Base-by-base conservation (phyloP, 1,284 basidiomycete species). In the Peniophora sp. region DNA sequence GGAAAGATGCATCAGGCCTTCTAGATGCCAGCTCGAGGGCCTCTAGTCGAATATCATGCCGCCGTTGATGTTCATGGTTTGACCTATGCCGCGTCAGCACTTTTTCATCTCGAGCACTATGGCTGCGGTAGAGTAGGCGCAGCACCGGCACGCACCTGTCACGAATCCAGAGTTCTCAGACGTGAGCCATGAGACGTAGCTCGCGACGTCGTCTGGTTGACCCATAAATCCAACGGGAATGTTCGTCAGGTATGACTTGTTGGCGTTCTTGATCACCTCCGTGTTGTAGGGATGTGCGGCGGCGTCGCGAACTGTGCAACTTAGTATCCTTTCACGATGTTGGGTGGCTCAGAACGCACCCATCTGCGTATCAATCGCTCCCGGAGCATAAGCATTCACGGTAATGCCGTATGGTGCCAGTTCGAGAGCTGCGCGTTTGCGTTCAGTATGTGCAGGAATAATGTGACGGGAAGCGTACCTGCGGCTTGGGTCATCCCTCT, bases 401-500 rank as follows among this genome's bases (percentile, higher is more conserved):
- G 49, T 38, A 22, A 50, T 50, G 19, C 27, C 19, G 20, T 45
- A 32, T 14, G 17, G n/a, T 11, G 38, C 49, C 11, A 50, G 34
- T 6, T 50, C 49, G 11, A 20, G 17, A 20, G 49, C 49, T 35
- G 49, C 27, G n/a, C 12, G 20, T 10, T 41, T 9, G 39, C 23
- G 44, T 8, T 14, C 6, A 24, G 22, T 23, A n/a, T n/a, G n/a
- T n/a, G n/a, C n/a, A n/a, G n/a, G n/a, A n/a, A n/a, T n/a, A n/a
- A n/a, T n/a, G n/a, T n/a, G n/a, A n/a, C n/a, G 12, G 20, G 12
- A n/a, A n/a, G 44, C 44, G 19, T 24, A 45, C 44, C 68, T 27
- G 69, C 63, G 17, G 61, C 61, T 50, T 70, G 70, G 0, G 70
- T 72, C 50, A 73, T 61, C 2, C 69, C 67, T 19, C 69, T 58